Base-by-base conservation (phyloP, 2,329 filamentous ascomycete species). In the Botrytis byssoidea region DNA sequence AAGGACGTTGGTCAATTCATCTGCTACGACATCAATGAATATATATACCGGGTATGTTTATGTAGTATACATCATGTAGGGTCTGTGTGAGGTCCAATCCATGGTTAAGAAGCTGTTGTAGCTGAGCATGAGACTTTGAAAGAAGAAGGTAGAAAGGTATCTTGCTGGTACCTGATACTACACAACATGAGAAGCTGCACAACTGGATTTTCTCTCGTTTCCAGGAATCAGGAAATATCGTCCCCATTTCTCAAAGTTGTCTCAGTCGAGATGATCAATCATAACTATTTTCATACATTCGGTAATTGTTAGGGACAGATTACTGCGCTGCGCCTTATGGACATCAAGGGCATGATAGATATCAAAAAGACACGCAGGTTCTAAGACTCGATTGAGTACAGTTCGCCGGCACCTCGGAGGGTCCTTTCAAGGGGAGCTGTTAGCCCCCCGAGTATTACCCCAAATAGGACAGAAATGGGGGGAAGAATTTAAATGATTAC, bases 41-140 rank as follows among this genome's bases (percentile, higher is more conserved):
- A 55, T 57, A 32, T 9, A 29, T 29, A 18, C 51, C 6, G 16
- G 51, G 66, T 68, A 68, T 57, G 7, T 35, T 16, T 40, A 37
- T 68, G 65, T 68, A 55, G 46, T 20, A 40, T 29, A 40, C 25
- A 37, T 40, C 20, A 67, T 55, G 46, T 68, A 68, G 65, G 48
- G 66, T 42, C 35, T 42, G 66, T 42, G 48, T 51, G 48, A 42
- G 66, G 48, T 57, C 18, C 12, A 68, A 32, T 29, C 37, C 48
- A 69, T 57, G 66, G 46, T 67, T 55, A 25, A 67, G n/a, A 14
- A 40, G 10, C 37, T 29, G 35, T 57, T 32, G 66, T 57, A 69
- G n/a, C 48, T 68, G 35, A 55, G 63, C 8, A 40, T 55, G 65
- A 29, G 25, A 55, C 25, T 25, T 51, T 40, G 46, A 51, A 37